Conservation (phyloP, 2,329 filamentous ascomycete species). For the Penicillium sumatraense region DNA sequence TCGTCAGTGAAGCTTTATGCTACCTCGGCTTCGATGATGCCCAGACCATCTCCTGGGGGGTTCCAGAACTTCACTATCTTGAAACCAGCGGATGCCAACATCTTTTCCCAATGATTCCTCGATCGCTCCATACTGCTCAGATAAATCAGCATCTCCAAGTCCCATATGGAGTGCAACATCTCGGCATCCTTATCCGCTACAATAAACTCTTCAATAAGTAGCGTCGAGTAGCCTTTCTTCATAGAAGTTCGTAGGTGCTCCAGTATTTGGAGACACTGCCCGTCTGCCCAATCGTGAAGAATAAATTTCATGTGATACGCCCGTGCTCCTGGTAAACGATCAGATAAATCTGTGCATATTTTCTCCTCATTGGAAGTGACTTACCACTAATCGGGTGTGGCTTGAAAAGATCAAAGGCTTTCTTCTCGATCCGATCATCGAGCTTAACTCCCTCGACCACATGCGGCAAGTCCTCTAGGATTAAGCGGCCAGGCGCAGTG, state of each 20-base stretch:
- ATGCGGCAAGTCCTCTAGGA: neutral
- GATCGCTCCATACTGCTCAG: slow-evolving; percentile 27
- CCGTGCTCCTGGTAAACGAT: slow-evolving; percentile 19
- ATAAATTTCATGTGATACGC: slow-evolving; percentile 33
- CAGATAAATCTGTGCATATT: neutral
- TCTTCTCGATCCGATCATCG: neutral
- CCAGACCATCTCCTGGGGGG: neutral
- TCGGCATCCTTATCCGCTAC: slow-evolving; percentile 21
- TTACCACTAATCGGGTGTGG: slow-evolving; percentile 20
- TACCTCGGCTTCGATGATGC: neutral
- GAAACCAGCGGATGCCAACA: neutral
- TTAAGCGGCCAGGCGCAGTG: neutral
- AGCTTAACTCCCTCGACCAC: neutral
- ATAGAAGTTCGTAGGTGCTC: slow-evolving; percentile 25
- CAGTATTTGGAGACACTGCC: slow-evolving; percentile 22
- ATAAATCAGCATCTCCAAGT: slow-evolving; percentile 28
- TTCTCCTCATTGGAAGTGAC: too few species aligned
- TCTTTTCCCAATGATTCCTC: slow-evolving; percentile 23
- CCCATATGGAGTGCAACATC: slow-evolving; percentile 7
- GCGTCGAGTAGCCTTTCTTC: slow-evolving; percentile 24
- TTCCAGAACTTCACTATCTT: neutral
- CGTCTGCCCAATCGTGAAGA: slow-evolving; percentile 34
- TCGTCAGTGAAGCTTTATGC: too few species aligned
- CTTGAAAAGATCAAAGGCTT: slow-evolving; percentile 23
- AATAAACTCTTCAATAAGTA: slow-evolving; percentile 35